phyloP scores from a whole-genome alignment of 768 basidiomycete genomes.

The Leccinum fibrillosum region DNA sequence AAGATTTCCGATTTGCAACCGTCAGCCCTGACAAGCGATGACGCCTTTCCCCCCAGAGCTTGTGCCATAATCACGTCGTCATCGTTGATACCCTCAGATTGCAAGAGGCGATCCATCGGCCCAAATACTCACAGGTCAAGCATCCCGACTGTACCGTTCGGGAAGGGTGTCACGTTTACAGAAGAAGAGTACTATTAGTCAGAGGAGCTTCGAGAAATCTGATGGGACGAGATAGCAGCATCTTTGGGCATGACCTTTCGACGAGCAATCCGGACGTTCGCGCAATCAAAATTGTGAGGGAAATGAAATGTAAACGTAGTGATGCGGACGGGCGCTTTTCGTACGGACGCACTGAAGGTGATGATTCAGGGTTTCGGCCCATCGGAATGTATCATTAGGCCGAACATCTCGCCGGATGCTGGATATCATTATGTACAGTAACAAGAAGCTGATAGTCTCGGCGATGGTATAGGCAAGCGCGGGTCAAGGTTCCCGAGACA shows the following conservation, averaged over 20 bases:
- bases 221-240: conserved; percentile 33
- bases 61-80: conserved; percentile 42
- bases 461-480: not conserved
- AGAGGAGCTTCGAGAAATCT: conserved; percentile 36
- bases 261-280: not conserved
- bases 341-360: not conserved
- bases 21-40: not conserved
- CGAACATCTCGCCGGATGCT: not conserved
- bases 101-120: conserved; percentile 25
- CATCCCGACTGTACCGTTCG: conserved; percentile 38
- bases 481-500: not conserved
- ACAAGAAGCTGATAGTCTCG: not conserved
- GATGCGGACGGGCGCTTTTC: not conserved
- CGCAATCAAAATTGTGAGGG: not conserved
- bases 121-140: no score
- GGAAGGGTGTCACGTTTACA: conserved; percentile 40
- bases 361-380: not conserved
- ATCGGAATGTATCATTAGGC: not conserved
- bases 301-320: not conserved
- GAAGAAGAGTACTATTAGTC: conserved; percentile 31
- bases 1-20: conserved; percentile 3
- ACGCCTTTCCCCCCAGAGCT: conserved; percentile 23
- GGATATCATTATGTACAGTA: conserved; percentile 12
- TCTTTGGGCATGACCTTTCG: conserved; percentile 34
- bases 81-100: conserved; percentile 40